These are phyloP conservation scores for Plasmodium vivax DNA, from an alignment of 169 alveolate genomes.

Conservation along the genomic window DNA sequence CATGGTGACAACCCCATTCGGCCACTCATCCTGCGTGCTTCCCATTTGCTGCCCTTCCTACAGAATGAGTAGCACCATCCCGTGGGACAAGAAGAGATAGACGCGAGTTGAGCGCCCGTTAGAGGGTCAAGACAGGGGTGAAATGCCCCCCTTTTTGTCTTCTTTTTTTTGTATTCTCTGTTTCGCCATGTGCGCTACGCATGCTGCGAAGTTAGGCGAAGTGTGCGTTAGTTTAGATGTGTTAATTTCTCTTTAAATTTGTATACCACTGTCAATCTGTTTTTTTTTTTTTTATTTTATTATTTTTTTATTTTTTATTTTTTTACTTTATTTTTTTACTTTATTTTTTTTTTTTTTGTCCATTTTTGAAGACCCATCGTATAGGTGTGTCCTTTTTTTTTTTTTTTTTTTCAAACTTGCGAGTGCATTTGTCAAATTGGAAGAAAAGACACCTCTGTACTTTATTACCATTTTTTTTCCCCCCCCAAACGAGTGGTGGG, in stretches of 20 bases:
- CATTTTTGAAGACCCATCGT: neutral
- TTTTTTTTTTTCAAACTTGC: neutral
- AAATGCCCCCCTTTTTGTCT: neutral
- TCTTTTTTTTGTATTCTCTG: neutral
- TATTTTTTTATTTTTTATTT: too few relatives aligned
- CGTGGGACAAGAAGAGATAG: neutral
- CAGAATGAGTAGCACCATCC: neutral
- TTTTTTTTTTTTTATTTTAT: neutral
- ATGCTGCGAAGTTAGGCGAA: neutral
- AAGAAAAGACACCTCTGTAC: neutral
- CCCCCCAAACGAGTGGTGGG: neutral
- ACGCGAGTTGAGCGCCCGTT: neutral
- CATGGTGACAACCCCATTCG: neutral
- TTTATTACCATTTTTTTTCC: neutral
- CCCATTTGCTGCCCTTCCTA: neutral
- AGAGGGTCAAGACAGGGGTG: neutral
- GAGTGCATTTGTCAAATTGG: slow-evolving; percentile 3
- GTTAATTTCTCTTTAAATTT: neutral
- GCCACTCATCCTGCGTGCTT: neutral
- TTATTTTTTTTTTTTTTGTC: neutral
- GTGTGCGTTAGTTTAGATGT: neutral
- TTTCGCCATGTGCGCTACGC: neutral
- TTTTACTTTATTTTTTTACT: too few relatives aligned
- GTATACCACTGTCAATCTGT: neutral
- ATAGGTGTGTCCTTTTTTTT: neutral